Evolutionary conservation across 768 basidiomycete genomes (phyloP).

Genomic region (Panus rudis): DNA sequence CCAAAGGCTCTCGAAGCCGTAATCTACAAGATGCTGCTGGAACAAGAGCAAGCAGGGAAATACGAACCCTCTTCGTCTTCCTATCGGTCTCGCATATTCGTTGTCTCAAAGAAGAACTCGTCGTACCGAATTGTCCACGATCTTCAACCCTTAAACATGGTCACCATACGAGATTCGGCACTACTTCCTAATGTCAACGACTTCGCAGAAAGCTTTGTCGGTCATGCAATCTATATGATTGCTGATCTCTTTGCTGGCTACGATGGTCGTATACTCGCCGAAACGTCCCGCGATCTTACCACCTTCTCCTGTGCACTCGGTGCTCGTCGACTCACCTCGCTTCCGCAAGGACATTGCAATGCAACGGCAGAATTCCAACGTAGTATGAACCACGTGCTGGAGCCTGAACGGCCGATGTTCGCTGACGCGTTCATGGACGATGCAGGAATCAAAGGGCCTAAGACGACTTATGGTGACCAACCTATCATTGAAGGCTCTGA

Average conservation of each 20-base stretch:
- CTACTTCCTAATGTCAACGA: slow-evolving; percentile 12
- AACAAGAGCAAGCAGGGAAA: slow-evolving; percentile 7
- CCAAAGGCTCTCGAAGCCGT: slow-evolving; percentile 6
- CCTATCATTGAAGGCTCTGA: slow-evolving; percentile 12
- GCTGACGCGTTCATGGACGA: slow-evolving; percentile 21
- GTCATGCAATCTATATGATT: slow-evolving; percentile 5
- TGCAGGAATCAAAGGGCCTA: slow-evolving; percentile 14
- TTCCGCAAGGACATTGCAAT: slow-evolving; percentile 12
- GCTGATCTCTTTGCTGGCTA: slow-evolving; percentile 12
- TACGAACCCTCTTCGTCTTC: slow-evolving; percentile 15
- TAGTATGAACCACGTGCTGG: slow-evolving; percentile 9
- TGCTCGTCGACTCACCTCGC: background rate
- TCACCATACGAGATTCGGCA: slow-evolving; percentile 14
- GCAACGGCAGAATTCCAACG: slow-evolving; percentile 8
- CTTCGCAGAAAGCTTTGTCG: slow-evolving; percentile 15
- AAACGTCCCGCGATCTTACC: slow-evolving; percentile 13
- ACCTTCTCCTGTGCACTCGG: slow-evolving; percentile 13
- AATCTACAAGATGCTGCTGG: slow-evolving; percentile 1
- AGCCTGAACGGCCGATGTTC: background rate
- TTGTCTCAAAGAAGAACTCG: slow-evolving; percentile 12
- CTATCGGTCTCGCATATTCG: slow-evolving; percentile 14
- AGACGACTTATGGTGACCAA: slow-evolving; percentile 10
- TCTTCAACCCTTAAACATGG: slow-evolving; percentile 13
- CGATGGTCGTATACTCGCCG: slow-evolving; percentile 7
- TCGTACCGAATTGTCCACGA: slow-evolving; percentile 11